Evolutionary conservation across 306 rosid genomes (phyloP), one percentile per base, ranked within the genome.

Genomic region (Arachis stenosperma): DNA sequence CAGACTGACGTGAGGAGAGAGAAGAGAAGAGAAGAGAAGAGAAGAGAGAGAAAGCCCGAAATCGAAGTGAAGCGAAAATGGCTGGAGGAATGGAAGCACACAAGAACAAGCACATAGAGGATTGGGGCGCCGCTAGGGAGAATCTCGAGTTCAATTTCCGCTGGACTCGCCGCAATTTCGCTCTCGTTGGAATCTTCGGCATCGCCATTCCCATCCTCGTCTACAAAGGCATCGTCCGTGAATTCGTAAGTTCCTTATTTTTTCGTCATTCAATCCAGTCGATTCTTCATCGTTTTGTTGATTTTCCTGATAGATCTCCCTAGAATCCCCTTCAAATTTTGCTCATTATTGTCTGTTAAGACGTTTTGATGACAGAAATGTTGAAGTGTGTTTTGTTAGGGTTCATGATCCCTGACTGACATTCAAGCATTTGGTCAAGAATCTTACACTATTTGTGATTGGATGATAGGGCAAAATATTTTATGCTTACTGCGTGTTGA

Each of bases 31-130:
- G 42, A 65, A 13, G 0, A 30, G 58, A 41, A 13, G 27, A 22
- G 27, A 22, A 17, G 14, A 8, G 4, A 56, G 30, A 15, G 66
- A 9, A 3, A 6, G 58, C 50, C 14, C 56, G 9, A 41, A 9
- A 75, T 11, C n/a, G 59, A 71, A 58, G 54, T 3, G 11, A 6
- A 39, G 6, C 8, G 47, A 65, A 52, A 51, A 94, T 94, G 99
- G 99, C 88, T 0, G 99, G 99, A 70, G 99, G 99, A 81, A 91
- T 94, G 99, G 99, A 90, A 76, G 76, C 93, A 7, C 75, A 87
- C 78, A 94, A 94, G 90, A 94, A 94, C 90, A 90, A 11, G 71
- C 86, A 72, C 86, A 91, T 94, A 2, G 99, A 94, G 75, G 99
- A 94, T 13, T 94, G 99, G 99, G 39, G 99, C 29, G 2, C 87